Percentiles rank a stretch among this genome's conserved stretches.
Evolutionary conservation across 768 basidiomycete species (phyloP).

Genomic region (Leccinum boreale): DNA sequence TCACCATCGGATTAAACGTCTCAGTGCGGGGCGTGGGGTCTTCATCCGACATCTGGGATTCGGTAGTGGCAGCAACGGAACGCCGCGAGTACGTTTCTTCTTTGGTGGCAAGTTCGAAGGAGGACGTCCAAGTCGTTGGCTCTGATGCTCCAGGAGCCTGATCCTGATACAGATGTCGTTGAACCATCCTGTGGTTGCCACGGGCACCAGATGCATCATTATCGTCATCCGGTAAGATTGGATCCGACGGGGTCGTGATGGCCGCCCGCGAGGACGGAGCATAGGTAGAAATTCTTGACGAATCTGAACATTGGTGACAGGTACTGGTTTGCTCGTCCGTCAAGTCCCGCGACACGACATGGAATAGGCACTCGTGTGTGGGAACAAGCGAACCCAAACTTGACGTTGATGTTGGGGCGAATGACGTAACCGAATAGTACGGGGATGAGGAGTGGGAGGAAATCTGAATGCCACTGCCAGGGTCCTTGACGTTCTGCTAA

Average conservation of each 20-base stretch:
- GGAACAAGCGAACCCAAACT: slow-evolving; percentile 31
- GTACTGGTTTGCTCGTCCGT: slow-evolving; percentile 1
- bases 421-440: slow-evolving; percentile 15
- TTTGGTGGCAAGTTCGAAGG: background rate
- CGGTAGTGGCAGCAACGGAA: slow-evolving; percentile 3
- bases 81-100: background rate
- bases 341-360: slow-evolving; percentile 8
- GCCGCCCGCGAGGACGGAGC: background rate
- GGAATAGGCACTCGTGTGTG: slow-evolving; percentile 23
- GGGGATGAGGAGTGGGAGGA: slow-evolving; percentile 3
- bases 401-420: slow-evolving; percentile 24
- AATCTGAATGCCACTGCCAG: background rate
- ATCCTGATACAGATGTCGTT: background rate
- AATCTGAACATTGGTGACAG: background rate
- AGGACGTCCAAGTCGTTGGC: background rate
- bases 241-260: slow-evolving; percentile 2
- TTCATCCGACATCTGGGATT: slow-evolving; percentile 12
- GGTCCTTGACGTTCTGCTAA: slow-evolving; percentile 8
- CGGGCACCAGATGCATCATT: slow-evolving; percentile 1
- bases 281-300: background rate
- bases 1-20: slow-evolving; percentile 12
- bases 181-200: background rate
- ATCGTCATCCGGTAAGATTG: slow-evolving; percentile 7
- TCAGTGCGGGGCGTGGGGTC: slow-evolving; percentile 26
- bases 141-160: background rate